Conservation (phyloP, 1,284 basidiomycete genomes). For the Mixia osmundae region DNA sequence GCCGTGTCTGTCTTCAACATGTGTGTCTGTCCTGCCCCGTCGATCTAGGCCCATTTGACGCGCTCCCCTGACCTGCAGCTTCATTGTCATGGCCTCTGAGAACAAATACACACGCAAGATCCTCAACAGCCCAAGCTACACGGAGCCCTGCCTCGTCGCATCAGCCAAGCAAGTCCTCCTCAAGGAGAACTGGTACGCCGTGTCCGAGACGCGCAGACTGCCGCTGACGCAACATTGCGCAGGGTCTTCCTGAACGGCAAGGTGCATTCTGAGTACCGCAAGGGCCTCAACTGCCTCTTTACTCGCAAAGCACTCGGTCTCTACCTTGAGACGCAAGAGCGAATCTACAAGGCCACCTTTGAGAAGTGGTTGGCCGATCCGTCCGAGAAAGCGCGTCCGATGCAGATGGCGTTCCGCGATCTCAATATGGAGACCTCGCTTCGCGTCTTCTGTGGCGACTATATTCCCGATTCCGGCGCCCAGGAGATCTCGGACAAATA, state of each 20-base stretch:
- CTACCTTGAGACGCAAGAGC: constrained; percentile 71
- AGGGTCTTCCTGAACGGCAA: constrained; percentile 96
- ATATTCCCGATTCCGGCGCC: constrained; percentile 58
- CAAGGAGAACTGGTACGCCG: constrained; percentile 64
- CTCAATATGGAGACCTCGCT: constrained; percentile 97
- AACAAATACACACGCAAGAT: constrained; percentile 81
- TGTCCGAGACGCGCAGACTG: not conserved
- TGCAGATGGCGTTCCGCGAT: constrained; percentile 58
- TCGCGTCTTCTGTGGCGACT: constrained; percentile 75
- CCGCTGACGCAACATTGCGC: constrained; percentile 1
- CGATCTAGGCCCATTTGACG: not conserved
- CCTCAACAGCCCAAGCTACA: constrained; percentile 64
- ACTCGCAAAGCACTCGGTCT: constrained; percentile 77
- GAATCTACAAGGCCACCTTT: constrained; percentile 56
- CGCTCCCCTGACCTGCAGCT: constrained; percentile 30
- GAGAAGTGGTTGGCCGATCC: constrained; percentile 35
- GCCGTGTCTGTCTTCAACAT: constrained; percentile 88
- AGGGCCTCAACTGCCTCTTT: constrained; percentile 72
- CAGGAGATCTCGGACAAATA: constrained; percentile 74
- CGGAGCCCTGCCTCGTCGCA: constrained; percentile 82
- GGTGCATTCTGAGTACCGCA: constrained; percentile 79
- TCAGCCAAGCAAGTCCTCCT: constrained; percentile 72
- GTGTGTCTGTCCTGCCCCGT: constrained; percentile 28
- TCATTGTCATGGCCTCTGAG: constrained; percentile 86
- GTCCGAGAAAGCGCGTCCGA: constrained; percentile 15